Evolutionary conservation across 2,329 filamentous ascomycete species (phyloP), one percentile per base, ranked within the genome.

Genomic region (Scortechinia acanthostroma): DNA sequence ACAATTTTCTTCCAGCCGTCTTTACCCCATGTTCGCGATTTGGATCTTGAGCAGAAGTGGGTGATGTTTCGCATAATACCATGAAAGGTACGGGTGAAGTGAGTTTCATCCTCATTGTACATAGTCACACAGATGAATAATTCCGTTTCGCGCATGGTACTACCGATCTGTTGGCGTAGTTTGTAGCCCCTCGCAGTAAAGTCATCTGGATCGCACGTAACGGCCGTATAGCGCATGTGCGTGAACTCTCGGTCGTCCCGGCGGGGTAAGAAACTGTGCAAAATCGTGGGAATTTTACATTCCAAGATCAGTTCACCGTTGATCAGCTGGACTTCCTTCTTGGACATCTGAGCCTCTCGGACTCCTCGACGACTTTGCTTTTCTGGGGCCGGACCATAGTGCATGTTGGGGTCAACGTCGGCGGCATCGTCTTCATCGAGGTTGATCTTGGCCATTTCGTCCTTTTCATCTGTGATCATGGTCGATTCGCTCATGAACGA

Each of bases 141-240:
- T 61, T 87, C 83, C 0, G 83, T 87, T 50, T 83, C 76, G 49
- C 83, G 69, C 14, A 19, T 40, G 10, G 77, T 85, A 30, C 55
- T 68, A 30, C 80, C 80, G 50, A 87, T 81, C 53, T 87, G 83
- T 58, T 88, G 84, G 43, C 84, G 77, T 52, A 88, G 62, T 54
- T 86, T 83, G 65, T 88, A 88, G 2, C 83, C 84, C 45, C 76
- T 73, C n/a, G 76, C 69, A 0, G 83, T 76, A 51, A 84, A 88
- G 53, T 88, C 83, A 58, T 88, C 83, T 0, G 84, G 84, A 53
- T 88, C 84, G 58, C 83, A 87, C 2, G 84, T 88, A 6, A 86
- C 84, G n/a, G 84, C 84, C 1, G 84, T 88, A 55, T 88, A 88
- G 43, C 84, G 77, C 83, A 88, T 88, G 53, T 88, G 83, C 1